These are phyloP conservation scores for Heracleum sosnowskyi DNA, from an alignment of 129 eudicot genomes.

Conservation along the genomic window DNA sequence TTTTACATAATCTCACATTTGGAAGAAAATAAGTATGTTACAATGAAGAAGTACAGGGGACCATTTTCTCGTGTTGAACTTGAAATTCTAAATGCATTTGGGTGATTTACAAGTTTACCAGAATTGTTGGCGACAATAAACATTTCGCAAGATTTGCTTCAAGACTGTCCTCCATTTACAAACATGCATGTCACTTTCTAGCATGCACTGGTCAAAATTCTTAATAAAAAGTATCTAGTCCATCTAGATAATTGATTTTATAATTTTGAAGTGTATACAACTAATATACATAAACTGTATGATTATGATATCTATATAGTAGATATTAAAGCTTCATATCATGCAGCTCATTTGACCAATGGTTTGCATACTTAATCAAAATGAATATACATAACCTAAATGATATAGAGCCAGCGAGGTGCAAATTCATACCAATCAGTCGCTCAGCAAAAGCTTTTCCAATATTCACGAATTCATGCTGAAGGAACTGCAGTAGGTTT, in stretches of 20 bases:
- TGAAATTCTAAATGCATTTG: background rate
- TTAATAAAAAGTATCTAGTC: background rate
- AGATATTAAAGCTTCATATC: background rate
- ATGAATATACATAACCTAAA: background rate
- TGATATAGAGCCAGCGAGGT: background rate
- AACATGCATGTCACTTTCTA: background rate
- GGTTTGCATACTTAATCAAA: background rate
- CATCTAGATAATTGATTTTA: background rate
- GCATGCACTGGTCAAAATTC: background rate
- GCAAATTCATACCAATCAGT: conserved; percentile 56
- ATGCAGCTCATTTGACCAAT: background rate
- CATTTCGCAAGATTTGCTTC: background rate
- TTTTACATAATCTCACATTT: background rate
- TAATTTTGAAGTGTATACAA: background rate
- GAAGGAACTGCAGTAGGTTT: conserved; percentile 86
- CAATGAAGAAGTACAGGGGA: background rate
- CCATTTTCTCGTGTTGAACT: background rate
- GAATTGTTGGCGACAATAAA: background rate
- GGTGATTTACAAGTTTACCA: background rate
- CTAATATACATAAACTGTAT: background rate
- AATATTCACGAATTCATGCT: conserved; percentile 94
- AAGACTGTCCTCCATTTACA: background rate
- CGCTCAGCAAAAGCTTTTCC: conserved; percentile 91
- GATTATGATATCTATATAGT: background rate
- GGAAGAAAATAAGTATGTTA: background rate